A percentile compares a stretch with the other conserved stretches of the same genome.
phyloP scores from a whole-genome alignment of 2,329 filamentous ascomycete genomes.

The Penicillium sp. region DNA sequence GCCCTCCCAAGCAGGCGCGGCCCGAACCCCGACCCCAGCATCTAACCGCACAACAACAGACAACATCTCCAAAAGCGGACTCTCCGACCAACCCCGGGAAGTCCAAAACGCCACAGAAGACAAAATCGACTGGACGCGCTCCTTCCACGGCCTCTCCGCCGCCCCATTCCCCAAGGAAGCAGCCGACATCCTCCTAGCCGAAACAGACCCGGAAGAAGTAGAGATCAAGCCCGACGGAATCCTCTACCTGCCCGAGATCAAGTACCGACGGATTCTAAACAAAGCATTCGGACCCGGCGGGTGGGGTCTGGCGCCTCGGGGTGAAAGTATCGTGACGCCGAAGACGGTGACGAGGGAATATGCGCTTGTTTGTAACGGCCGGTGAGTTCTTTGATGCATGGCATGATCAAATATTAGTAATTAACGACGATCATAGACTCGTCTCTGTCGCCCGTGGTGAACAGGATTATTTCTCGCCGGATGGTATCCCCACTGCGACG shows the following conservation, averaged over 20 bases:
- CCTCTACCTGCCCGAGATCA: conserved; percentile 94
- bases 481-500: conserved; percentile 86
- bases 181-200: conserved; percentile 62
- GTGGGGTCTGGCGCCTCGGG: conserved; percentile 87
- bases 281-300: conserved; percentile 88
- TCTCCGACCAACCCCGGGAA: conserved; percentile 35
- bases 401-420: neutral
- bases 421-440: conserved; percentile 54
- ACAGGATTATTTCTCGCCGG: conserved; percentile 85
- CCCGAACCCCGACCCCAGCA: conserved; percentile 20
- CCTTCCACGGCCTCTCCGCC: conserved; percentile 72
- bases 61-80: conserved; percentile 39
- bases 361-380: conserved; percentile 78
- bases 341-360: conserved; percentile 85
- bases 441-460: conserved; percentile 91
- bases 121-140: conserved; percentile 74
- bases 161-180: conserved; percentile 67
- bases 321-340: conserved; percentile 78
- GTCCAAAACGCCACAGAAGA: conserved; percentile 29
- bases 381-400: conserved; percentile 50
- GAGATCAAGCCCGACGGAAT: conserved; percentile 98
- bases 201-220: conserved; percentile 68
- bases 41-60: conserved; percentile 31
- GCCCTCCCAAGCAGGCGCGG: conserved; percentile 16
- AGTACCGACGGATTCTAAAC: conserved; percentile 88